Evolutionary conservation across 768 basidiomycete species (phyloP).

Genomic region (Nidularia pulvinata): DNA sequence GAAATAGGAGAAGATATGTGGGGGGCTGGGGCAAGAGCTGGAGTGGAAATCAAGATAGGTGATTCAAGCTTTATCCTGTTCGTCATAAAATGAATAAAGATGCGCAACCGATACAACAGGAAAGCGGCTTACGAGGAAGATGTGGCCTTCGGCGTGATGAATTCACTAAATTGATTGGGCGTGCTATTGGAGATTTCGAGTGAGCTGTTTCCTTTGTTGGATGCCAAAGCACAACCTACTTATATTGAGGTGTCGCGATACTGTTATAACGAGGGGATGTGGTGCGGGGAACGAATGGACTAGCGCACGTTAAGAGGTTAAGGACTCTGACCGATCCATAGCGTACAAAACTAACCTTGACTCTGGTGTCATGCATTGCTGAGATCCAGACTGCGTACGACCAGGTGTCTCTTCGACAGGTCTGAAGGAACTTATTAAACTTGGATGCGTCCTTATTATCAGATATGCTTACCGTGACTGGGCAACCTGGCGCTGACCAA

Average conservation of each 20-base stretch:
- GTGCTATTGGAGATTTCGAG: background rate
- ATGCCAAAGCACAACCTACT: conserved; percentile 17
- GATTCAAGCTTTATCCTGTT: conserved; percentile 16
- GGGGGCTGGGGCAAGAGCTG: conserved; percentile 17
- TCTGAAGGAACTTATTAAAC: too few relatives aligned
- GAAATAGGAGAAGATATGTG: conserved; percentile 26
- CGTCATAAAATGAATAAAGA: background rate
- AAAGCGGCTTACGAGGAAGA: conserved; percentile 12
- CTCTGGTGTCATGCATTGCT: conserved; percentile 44
- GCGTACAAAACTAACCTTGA: conserved; percentile 32
- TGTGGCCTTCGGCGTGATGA: conserved; percentile 20
- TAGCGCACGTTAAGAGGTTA: conserved; percentile 2
- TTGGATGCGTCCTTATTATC: too few relatives aligned
- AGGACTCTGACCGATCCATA: conserved; percentile 4
- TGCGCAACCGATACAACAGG: background rate
- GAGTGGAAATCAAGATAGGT: conserved; percentile 5
- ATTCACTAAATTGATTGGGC: conserved; percentile 10
- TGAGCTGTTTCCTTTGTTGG: too few relatives aligned
- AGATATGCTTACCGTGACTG: conserved; percentile 11
- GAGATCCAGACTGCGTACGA: conserved; percentile 15
- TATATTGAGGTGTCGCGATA: conserved; percentile 25
- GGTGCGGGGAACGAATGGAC: conserved; percentile 12
- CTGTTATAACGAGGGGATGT: conserved; percentile 15
- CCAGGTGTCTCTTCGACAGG: conserved; percentile 13
- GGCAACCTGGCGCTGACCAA: conserved; percentile 8